Evolutionary conservation across 1,284 basidiomycete species (phyloP).

Genomic region (Agroathelia rolfsii): DNA sequence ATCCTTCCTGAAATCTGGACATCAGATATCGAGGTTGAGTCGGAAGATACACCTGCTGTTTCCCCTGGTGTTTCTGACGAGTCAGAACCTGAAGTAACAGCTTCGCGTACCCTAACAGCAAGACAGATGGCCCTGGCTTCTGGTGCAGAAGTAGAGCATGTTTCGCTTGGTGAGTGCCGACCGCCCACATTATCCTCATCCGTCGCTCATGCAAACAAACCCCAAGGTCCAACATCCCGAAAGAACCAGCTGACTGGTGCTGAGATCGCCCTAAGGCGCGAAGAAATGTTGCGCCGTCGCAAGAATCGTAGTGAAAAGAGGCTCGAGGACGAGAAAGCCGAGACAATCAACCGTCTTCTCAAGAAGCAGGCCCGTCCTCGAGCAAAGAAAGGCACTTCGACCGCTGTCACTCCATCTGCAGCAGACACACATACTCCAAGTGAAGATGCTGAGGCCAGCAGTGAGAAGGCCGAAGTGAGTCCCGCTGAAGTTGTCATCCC

Average conservation of each 20-base stretch:
- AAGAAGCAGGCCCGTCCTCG: constrained; percentile 77
- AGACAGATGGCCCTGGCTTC: constrained; percentile 65
- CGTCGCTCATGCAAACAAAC: constrained; percentile 9
- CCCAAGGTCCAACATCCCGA: constrained; percentile 35
- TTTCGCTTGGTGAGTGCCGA: constrained; percentile 40
- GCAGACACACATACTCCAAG: too few relatives aligned
- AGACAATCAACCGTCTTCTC: constrained; percentile 85
- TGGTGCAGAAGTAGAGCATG: constrained; percentile 54
- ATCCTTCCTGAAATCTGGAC: constrained; percentile 20
- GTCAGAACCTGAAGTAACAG: constrained; percentile 22
- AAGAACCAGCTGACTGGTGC: constrained; percentile 77
- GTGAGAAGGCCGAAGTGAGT: too few relatives aligned
- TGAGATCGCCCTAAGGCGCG: constrained; percentile 71
- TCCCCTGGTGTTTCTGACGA: constrained; percentile 18
- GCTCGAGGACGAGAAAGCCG: constrained; percentile 85
- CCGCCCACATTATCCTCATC: constrained; percentile 1
- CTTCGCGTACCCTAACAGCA: constrained; percentile 48
- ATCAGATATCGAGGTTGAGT: constrained; percentile 41
- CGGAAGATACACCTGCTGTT: constrained; percentile 35
- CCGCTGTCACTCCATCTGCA: too few relatives aligned
- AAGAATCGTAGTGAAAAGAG: constrained; percentile 85
- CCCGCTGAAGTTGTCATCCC: too few relatives aligned
- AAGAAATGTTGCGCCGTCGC: constrained; percentile 80
- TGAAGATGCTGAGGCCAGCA: too few relatives aligned
- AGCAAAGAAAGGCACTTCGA: too few relatives aligned